Conservation (phyloP, 2,329 filamentous ascomycete genomes). For the Aureobasidium sp. region DNA sequence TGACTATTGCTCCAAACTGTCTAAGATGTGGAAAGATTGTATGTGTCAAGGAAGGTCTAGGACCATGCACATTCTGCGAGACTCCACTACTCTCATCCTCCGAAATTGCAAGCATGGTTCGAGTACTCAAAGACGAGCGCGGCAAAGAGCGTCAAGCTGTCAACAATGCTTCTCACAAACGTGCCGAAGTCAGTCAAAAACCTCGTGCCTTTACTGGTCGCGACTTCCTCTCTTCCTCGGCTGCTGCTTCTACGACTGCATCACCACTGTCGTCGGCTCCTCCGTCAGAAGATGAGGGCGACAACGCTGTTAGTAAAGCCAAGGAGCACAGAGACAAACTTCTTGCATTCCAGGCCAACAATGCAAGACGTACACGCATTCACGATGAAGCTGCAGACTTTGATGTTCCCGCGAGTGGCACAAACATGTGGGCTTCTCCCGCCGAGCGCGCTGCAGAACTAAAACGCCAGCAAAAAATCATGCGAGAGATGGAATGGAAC, state of each 20-base stretch:
- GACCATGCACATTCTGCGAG: conserved; percentile 87
- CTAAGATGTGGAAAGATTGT: conserved; percentile 89
- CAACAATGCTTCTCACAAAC: conserved; percentile 64
- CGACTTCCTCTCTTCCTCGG: conserved; percentile 30
- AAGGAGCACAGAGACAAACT: conserved; percentile 74
- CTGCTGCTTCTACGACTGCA: conserved; percentile 30
- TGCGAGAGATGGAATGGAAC: conserved; percentile 82
- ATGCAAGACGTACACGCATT: conserved; percentile 74
- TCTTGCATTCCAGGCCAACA: conserved; percentile 76
- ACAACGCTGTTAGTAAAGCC: conserved; percentile 60
- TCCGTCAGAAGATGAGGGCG: conserved; percentile 30
- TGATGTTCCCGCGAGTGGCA: conserved; percentile 53
- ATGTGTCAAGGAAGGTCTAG: conserved; percentile 87
- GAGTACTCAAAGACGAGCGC: conserved; percentile 73
- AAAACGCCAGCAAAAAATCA: conserved; percentile 75
- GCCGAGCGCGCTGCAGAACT: conserved; percentile 75
- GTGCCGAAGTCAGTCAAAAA: conserved; percentile 53
- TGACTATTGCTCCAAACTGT: conserved; percentile 90
- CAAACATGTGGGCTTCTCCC: conserved; percentile 76
- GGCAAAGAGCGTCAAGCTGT: conserved; percentile 78
- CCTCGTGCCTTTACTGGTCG: conserved; percentile 31
- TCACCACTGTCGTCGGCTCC: conserved; percentile 31
- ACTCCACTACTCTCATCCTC: conserved; percentile 61
- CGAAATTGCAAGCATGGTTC: conserved; percentile 81
- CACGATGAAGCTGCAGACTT: conserved; percentile 78